Evolutionary conservation across 1,284 basidiomycete species (phyloP), one percentile per base, ranked within the genome.

Genomic region (Ustilago trichophora): DNA sequence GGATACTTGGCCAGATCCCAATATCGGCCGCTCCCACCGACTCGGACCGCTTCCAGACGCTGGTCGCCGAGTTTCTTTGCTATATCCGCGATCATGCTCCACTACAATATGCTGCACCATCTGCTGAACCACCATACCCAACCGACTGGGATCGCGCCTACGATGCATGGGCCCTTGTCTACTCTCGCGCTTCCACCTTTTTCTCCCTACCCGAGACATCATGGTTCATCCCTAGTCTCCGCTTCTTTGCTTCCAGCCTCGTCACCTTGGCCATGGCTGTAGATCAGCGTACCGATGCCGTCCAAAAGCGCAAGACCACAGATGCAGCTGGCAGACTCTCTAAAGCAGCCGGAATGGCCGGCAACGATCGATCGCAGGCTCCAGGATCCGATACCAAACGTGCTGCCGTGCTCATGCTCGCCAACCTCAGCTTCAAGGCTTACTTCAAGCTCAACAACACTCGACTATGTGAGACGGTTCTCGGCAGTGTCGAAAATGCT

Each of bases 401-500:
- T 12, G 59, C 65, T 6, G 77, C 77, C 12, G 78, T 74, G 2
- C 63, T 81, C 22, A 74, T 72, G 66, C 66, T 80, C 11, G 78
- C 76, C 33, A 80, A 80, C 33, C 59, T 69, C 26, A 79, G 78
- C 45, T 80, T 81, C 62, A 72, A 75, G 21, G 76, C 76, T 10
- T 81, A 81, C 63, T 80, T 81, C 52, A 71, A 73, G 47, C 70
- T 80, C 56, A 80, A 82, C 50, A 84, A 84, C 48, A 79, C 83
- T 26, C 76, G 83, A 3, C 62, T 84, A 2, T 83, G 83, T 64
- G 82, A 83, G 52, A 84, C 83, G 0, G 82, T 84, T n/a, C 56
- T 84, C 13, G 82, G 80, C 21, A 82, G 82, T 38, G 81, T 82
- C 16, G 71, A 81, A 22, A 82, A 82, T 49, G 80, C 82, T 6